A percentile compares a stretch with the other conserved stretches of the same genome.
phyloP scores from a whole-genome alignment of 2,329 filamentous ascomycete genomes.

The Rutstroemia sp. region DNA sequence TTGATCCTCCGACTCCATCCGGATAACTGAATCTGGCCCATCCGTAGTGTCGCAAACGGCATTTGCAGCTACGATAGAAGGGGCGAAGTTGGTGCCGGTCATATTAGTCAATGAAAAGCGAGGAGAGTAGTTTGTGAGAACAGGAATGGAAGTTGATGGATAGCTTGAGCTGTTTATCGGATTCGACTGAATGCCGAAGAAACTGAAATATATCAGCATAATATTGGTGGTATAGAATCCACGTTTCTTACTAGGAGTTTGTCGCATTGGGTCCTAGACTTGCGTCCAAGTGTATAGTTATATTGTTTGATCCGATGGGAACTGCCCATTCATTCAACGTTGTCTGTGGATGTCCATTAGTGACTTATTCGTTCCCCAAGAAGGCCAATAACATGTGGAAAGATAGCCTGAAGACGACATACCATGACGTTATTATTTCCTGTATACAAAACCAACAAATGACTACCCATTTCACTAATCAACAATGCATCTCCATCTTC shows the following conservation, averaged over 20 bases:
- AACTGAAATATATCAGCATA: conserved; percentile 1
- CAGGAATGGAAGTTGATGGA: conserved; percentile 1
- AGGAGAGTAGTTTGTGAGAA: conserved; percentile 5
- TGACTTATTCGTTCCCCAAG: background rate
- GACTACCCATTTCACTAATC: background rate
- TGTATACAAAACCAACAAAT: conserved; percentile 6
- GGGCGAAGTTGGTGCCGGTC: conserved; percentile 1
- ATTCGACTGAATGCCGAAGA: conserved; percentile 9
- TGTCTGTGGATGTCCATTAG: background rate
- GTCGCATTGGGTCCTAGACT: conserved; percentile 5
- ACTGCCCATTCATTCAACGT: conserved; percentile 3
- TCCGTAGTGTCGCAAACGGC: background rate
- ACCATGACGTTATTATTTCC: conserved; percentile 7
- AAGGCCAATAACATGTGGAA: background rate
- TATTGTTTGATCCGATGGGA: background rate
- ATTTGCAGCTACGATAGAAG: conserved; percentile 3
- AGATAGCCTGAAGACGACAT: background rate
- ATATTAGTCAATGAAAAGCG: conserved; percentile 7
- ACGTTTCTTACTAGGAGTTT: background rate
- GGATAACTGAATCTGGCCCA: conserved; percentile 3
- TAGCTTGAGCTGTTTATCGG: background rate
- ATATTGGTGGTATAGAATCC: background rate
- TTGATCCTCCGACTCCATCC: conserved; percentile 1
- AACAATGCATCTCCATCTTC: conserved; percentile 4
- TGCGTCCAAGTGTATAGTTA: conserved; percentile 1